These are phyloP conservation scores for Daldinia caldariorum DNA, from an alignment of 495 filamentous ascomycete genomes.

Conservation along the genomic window DNA sequence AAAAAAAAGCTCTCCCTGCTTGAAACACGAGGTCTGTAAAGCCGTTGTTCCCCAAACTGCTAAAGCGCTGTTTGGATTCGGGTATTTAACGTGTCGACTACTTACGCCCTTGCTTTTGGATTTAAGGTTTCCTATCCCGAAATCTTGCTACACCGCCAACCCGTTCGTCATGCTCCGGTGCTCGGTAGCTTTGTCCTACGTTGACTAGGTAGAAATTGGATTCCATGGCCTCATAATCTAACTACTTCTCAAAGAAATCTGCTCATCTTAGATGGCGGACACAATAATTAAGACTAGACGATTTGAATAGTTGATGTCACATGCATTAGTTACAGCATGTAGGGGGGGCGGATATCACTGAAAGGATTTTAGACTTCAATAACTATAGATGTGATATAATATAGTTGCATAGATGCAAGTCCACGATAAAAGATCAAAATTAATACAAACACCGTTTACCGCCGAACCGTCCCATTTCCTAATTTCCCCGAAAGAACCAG, in stretches of 20 bases:
- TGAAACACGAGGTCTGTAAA: slow-evolving; percentile 30
- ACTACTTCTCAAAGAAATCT: neutral
- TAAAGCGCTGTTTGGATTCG: slow-evolving; percentile 8
- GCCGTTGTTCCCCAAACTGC: neutral
- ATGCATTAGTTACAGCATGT: neutral
- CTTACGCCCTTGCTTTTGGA: neutral
- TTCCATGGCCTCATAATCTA: neutral
- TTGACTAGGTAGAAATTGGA: neutral
- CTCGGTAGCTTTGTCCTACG: neutral
- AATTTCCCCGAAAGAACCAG: slow-evolving; percentile 4
- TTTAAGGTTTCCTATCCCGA: neutral
- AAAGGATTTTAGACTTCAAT: neutral
- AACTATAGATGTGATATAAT: slow-evolving; percentile 7
- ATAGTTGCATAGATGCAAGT: neutral
- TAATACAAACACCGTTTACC: neutral
- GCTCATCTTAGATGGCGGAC: neutral
- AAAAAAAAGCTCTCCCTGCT: slow-evolving; percentile 13
- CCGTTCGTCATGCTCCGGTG: slow-evolving; percentile 4
- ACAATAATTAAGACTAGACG: neutral
- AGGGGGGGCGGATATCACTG: neutral
- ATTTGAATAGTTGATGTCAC: neutral
- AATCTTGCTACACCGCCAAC: neutral
- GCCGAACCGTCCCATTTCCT: slow-evolving; percentile 3
- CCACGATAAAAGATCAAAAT: slow-evolving; percentile 5
- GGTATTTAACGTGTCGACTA: slow-evolving; percentile 15